Evolutionary conservation across 73 alveolate genomes (phyloP), one percentile per base, ranked within the genome.

Genomic region (Paraurostyla sp.): DNA sequence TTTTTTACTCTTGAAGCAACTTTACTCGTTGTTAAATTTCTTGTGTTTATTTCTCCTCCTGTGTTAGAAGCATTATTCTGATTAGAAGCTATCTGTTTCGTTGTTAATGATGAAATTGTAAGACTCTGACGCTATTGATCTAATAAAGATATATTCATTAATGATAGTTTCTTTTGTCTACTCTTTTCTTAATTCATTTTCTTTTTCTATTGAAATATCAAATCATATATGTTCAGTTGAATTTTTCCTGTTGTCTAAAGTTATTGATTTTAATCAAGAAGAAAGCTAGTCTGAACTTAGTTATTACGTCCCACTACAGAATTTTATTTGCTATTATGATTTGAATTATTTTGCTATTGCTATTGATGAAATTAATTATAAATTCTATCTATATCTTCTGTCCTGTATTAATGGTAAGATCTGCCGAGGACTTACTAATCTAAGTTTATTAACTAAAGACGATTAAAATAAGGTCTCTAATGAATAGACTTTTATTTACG

Each of bases 361-460:
- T 38, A 36, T 4, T 59, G 35, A 18, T 36, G 32, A 69, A 13
- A 33, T 15, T 38, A 7, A 18, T 3, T 3, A 2, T 22, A 18
- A 15, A 2, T n/a, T 41, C 23, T 69, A 7, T 43, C 42, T 13
- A 15, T 22, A 4, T 69, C 59, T 69, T 69, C 32, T 7, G 29
- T 33, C n/a, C 38, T 15, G 32, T 60, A 60, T 33, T 60, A 32
- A 3, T 30, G 3, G 4, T 60, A 27, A 27, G 78, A 16, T 30
- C 78, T 6, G 45, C 84, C 84, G 3, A 69, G 38, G 84, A 69
- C 84, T 41, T 69, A 18, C 42, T 69, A 32, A 22, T 69, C 84
- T 41, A 69, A 36, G 63, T 69, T 69, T 69, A 69, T 41, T 13
- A 43, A 41, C 23, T 69, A 43, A 2, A 69, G 25, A 18, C 84